Conservation (phyloP, 2,329 filamentous ascomycete species). For the Myriosclerotinia duriaeana region DNA sequence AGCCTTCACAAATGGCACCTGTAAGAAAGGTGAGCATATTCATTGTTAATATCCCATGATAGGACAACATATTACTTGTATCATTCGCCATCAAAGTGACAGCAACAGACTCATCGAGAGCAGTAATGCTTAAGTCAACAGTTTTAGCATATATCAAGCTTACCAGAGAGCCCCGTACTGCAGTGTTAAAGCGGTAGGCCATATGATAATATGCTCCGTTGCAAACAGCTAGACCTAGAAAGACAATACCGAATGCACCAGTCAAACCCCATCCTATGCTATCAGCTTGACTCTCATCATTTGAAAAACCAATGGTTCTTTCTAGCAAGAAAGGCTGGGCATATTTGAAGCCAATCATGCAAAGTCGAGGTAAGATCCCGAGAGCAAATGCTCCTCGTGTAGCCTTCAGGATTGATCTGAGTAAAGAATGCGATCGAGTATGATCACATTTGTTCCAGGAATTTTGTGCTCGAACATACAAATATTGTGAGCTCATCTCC, state of each 20-base stretch:
- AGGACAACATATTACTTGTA: slow-evolving; percentile 6
- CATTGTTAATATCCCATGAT: too few species aligned
- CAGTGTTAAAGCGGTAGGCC: slow-evolving; percentile 29
- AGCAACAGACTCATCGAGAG: slow-evolving; percentile 33
- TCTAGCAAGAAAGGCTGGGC: slow-evolving; percentile 30
- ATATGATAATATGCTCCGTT: slow-evolving; percentile 33
- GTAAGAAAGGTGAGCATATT: slow-evolving; percentile 10
- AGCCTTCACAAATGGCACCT: slow-evolving; percentile 37
- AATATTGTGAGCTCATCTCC: slow-evolving; percentile 27
- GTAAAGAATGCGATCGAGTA: slow-evolving; percentile 23
- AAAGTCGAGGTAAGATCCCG: slow-evolving; percentile 27
- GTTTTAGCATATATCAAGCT: slow-evolving; percentile 37
- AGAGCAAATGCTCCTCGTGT: slow-evolving; percentile 27
- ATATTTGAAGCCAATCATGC: slow-evolving; percentile 28
- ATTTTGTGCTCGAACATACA: slow-evolving; percentile 25
- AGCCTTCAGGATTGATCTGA: slow-evolving; percentile 33
- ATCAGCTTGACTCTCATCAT: slow-evolving; percentile 19
- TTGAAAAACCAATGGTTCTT: slow-evolving; percentile 25
- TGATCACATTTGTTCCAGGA: slow-evolving; percentile 28
- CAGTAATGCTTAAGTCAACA: slow-evolving; percentile 34
- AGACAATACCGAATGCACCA: slow-evolving; percentile 31
- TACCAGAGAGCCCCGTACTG: slow-evolving; percentile 34
- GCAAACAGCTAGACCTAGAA: slow-evolving; percentile 36
- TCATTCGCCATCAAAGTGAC: slow-evolving; percentile 27
- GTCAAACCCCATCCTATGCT: slow-evolving; percentile 31